Conservation (phyloP, 1,139 yeast species). For the Hyphopichia pseudoburtonii region DNA sequence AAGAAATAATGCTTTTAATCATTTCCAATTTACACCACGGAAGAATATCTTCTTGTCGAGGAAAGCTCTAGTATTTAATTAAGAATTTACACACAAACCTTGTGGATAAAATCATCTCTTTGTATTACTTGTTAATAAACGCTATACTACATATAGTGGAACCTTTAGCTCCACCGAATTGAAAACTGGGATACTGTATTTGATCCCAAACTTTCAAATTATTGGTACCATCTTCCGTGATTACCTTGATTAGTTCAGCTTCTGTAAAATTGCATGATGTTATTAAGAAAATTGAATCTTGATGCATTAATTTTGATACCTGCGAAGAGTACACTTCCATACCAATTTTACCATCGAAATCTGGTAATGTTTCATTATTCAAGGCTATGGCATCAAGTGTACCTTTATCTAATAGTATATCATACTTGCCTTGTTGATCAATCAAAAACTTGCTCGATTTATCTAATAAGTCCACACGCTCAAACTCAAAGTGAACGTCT, state of each 20-base stretch:
- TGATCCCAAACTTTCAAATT: constrained; percentile 56
- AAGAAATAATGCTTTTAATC: not conserved
- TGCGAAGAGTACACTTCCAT: constrained; percentile 63
- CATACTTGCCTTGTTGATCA: constrained; percentile 45
- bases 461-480: constrained; percentile 46
- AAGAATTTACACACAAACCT: not conserved
- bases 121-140: constrained; percentile 41
- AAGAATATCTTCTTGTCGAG: too few relatives aligned
- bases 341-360: constrained; percentile 47
- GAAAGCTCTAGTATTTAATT: too few relatives aligned
- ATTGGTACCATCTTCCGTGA: constrained; percentile 41
- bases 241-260: constrained; percentile 60
- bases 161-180: constrained; percentile 88
- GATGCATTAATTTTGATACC: constrained; percentile 55
- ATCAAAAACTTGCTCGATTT: constrained; percentile 32
- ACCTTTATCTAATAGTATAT: constrained; percentile 86
- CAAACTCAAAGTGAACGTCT: constrained; percentile 39
- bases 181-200: constrained; percentile 74
- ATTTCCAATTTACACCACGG: too few relatives aligned
- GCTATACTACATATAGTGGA: constrained; percentile 86
- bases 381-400: constrained; percentile 95
- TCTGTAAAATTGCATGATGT: constrained; percentile 97
- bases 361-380: constrained; percentile 53
- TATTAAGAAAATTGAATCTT: constrained; percentile 63
- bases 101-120: not conserved